A percentile compares a stretch with the other conserved stretches of the same genome.
Evolutionary conservation across 495 filamentous ascomycete genomes (phyloP).

Genomic region (Cercophora samala): DNA sequence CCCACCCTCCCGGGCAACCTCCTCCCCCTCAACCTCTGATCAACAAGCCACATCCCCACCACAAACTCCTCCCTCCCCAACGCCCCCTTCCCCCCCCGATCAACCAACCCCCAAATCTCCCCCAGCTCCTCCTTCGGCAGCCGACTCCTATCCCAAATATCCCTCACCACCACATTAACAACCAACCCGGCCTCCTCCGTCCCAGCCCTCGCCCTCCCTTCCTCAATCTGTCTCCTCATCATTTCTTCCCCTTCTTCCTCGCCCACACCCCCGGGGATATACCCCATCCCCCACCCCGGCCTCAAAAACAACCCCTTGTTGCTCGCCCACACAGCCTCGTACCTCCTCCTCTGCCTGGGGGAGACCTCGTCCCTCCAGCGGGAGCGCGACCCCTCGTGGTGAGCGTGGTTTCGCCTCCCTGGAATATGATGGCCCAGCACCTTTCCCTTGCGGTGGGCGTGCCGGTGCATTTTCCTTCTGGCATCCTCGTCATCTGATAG

Average conservation of each 20-base stretch:
- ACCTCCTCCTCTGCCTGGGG: conserved; percentile 76
- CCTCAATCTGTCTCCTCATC: conserved; percentile 8
- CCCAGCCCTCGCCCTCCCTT: conserved; percentile 18
- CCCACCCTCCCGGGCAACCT: conserved; percentile 78
- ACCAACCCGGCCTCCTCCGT: conserved; percentile 53
- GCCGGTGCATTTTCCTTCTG: conserved; percentile 44
- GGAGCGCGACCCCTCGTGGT: conserved; percentile 81
- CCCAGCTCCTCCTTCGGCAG: conserved; percentile 65
- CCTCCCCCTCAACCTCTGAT: conserved; percentile 80
- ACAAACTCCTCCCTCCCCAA: conserved; percentile 82
- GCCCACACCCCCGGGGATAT: conserved; percentile 5
- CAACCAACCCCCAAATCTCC: conserved; percentile 84
- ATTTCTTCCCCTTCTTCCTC: not conserved
- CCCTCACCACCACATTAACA: conserved; percentile 73
- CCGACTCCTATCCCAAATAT: conserved; percentile 80
- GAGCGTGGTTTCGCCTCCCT: conserved; percentile 59
- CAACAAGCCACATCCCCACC: conserved; percentile 92
- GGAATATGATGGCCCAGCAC: conserved; percentile 16
- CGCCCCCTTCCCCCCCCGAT: conserved; percentile 55
- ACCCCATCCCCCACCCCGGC: conserved; percentile 16
- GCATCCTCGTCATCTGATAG: conserved; percentile 57
- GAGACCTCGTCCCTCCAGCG: conserved; percentile 80
- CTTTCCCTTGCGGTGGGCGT: conserved; percentile 33
- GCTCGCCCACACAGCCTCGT: conserved; percentile 95
- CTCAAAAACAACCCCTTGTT: conserved; percentile 65